Evolutionary conservation across 306 rosid genomes (phyloP), one percentile per base, ranked within the genome.

Genomic region (Castanea crenata): DNA sequence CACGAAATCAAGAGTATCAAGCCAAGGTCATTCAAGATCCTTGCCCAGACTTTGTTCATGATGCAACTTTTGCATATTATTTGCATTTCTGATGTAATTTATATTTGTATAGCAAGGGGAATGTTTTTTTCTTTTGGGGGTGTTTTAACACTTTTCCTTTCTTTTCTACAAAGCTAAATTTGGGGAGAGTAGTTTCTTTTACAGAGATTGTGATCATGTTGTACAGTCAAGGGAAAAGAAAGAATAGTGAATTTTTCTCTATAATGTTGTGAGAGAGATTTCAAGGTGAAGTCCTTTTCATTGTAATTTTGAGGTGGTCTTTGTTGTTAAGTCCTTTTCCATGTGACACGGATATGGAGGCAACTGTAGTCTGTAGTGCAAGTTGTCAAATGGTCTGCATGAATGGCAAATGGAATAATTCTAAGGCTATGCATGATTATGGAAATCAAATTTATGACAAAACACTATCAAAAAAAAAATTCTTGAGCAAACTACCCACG

Each of bases 21-120:
- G 84, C 76, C 65, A 86, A 19, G 75, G 89, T 76, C 82, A 83
- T 77, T 25, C 87, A 68, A 91, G 91, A 87, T 95, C 96, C 51
- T 86, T 93, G 90, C 98, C 97, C 8, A 92, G 88, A 82, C 88
- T 93, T 18, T 95, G 99, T 79, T 93, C 99, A 81, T 95, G 84
- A 87, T 69, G 46, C 7, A 4, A 52, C 32, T 70, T 49, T 65
- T 79, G 81, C 72, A 81, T 54, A 46, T 4, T 29, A 20, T 59
- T 74, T 69, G 67, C 69, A 62, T 67, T 65, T 51, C 74, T 38
- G 19, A 59, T 57, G 78, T 71, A 84, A 76, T 79, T 74, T 75
- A 68, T 78, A 67, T 78, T 7, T 87, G 92, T 90, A 90, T 73
- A 92, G 88, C 79, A 82, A 15, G 63, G 79, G 55, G 81, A 52